Percentiles rank a stretch among this genome's conserved stretches.
These are phyloP conservation scores for Oxytropis ochrocephala DNA, from an alignment of 306 rosid species.

Conservation along the genomic window DNA sequence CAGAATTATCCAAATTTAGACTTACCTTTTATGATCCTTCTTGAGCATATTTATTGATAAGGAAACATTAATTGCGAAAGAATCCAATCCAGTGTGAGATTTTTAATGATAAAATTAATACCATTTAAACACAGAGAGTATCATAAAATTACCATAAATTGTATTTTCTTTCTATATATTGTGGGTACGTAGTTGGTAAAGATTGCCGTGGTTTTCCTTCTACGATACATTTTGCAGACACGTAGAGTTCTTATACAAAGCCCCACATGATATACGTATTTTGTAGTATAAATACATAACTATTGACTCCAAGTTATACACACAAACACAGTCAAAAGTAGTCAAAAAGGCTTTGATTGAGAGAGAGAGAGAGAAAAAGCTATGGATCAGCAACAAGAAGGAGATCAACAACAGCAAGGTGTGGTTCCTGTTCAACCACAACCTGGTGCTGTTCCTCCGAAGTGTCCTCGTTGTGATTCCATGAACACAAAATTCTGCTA, in stretches of 20 bases:
- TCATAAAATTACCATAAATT: too few species aligned
- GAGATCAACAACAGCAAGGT: too few species aligned
- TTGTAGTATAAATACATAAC: slow-evolving; percentile 16
- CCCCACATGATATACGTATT: background rate
- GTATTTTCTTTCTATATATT: background rate
- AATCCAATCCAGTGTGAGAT: slow-evolving; percentile 2
- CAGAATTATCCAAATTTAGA: background rate
- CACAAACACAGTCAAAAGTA: background rate
- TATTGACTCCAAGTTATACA: background rate
- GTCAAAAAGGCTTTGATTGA: background rate
- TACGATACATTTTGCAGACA: slow-evolving; percentile 25
- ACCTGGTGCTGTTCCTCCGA: background rate
- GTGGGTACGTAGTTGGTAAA: background rate
- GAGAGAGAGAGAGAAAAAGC: background rate
- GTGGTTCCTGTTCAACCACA: background rate
- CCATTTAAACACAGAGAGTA: background rate
- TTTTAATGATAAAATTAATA: background rate
- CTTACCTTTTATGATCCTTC: background rate
- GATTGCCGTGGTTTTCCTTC: slow-evolving; percentile 33
- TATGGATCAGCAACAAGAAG: slow-evolving; percentile 17
- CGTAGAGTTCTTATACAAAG: slow-evolving; percentile 28
- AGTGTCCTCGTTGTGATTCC: slow-evolving; percentile 60
- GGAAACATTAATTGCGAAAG: background rate
- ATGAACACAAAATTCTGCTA: slow-evolving; percentile 61
- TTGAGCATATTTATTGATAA: background rate